Percentiles rank a stretch among this genome's conserved stretches.
Conservation (phyloP, 148 eudicot species). For the Cornus florida region DNA sequence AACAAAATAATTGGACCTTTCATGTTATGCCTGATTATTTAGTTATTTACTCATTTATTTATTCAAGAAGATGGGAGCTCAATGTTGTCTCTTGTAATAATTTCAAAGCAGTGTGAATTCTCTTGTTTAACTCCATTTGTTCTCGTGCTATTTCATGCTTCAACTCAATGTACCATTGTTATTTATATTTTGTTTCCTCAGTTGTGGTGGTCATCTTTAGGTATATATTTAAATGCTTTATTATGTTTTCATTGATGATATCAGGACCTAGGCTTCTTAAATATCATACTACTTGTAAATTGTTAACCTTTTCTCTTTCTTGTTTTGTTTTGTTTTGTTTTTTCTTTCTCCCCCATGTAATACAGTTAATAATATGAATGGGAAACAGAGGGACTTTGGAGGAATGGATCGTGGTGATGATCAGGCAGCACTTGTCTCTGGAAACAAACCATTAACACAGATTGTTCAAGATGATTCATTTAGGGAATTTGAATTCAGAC, state of each 20-base stretch:
- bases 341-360: conserved; percentile 3
- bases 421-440: conserved; percentile 81
- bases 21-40: too few relatives aligned
- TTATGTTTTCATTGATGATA: background rate
- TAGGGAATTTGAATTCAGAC: conserved; percentile 95
- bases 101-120: too few relatives aligned
- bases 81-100: too few relatives aligned
- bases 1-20: too few relatives aligned
- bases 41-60: too few relatives aligned
- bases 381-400: conserved; percentile 80
- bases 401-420: conserved; percentile 92
- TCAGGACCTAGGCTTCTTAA: background rate
- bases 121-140: too few relatives aligned
- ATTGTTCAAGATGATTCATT: conserved; percentile 95
- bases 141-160: too few relatives aligned
- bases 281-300: background rate
- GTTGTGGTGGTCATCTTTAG: too few relatives aligned
- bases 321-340: background rate
- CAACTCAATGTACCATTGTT: too few relatives aligned
- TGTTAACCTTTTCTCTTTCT: background rate
- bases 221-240: background rate
- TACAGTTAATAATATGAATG: conserved; percentile 66
- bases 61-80: too few relatives aligned
- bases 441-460: conserved; percentile 64
- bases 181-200: background rate